Percentiles rank a stretch among this genome's conserved stretches.
Evolutionary conservation across 192 early-diverging fungal genomes (phyloP).

Genomic region (Backusella sp.): DNA sequence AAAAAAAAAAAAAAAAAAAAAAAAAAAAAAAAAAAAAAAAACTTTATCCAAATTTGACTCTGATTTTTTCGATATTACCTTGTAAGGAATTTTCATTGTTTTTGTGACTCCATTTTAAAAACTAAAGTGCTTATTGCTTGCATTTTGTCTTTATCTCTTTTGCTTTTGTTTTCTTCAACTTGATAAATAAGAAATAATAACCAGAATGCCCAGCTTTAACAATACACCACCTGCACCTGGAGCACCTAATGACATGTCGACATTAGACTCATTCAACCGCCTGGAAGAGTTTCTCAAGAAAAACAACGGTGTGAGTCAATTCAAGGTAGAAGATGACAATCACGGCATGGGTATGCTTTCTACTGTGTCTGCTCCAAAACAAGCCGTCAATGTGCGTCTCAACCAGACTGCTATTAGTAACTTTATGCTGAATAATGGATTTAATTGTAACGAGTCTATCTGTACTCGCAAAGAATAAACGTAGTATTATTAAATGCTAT

Average conservation of each 20-base stretch:
- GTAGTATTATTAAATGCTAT: not conserved
- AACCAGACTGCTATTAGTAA: not conserved
- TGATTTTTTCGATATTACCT: too few species aligned
- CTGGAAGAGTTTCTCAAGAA: conserved; percentile 11
- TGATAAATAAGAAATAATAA: too few species aligned
- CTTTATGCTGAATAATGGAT: conserved; percentile 12
- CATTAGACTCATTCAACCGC: not conserved
- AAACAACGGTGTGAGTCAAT: not conserved
- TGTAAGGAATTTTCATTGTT: too few species aligned
- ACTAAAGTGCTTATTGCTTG: too few species aligned
- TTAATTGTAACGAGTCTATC: conserved; percentile 8
- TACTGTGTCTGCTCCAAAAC: not conserved
- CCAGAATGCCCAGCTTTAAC: conserved; percentile 1
- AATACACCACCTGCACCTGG: not conserved
- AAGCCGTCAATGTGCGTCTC: not conserved
- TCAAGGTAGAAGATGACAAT: conserved; percentile 20
- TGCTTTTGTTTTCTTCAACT: too few species aligned
- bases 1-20: too few species aligned
- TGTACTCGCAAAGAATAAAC: conserved; percentile 3
- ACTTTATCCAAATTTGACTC: too few species aligned
- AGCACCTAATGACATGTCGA: not conserved
- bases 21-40: too few species aligned
- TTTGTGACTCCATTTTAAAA: too few species aligned
- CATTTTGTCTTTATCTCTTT: too few species aligned
- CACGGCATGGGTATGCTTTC: conserved; percentile 21